These are phyloP conservation scores for Colletotrichum lini DNA, from an alignment of 2,329 filamentous ascomycete genomes.

Conservation along the genomic window DNA sequence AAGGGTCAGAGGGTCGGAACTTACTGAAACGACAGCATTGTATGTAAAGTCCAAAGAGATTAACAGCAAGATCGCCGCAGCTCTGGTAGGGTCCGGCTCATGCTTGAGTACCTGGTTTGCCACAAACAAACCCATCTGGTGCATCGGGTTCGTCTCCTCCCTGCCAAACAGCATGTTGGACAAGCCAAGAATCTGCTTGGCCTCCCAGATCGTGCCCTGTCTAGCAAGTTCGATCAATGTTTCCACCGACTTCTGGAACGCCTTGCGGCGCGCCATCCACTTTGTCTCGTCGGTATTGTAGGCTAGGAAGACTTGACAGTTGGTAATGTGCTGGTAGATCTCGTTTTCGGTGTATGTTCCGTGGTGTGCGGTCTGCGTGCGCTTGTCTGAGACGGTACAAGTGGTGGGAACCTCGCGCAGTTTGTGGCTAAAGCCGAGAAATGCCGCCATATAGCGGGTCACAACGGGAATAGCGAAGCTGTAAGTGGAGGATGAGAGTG, in stretches of 20 bases:
- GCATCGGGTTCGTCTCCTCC: not conserved
- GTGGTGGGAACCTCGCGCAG: not conserved
- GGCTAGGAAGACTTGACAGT: conserved; percentile 1
- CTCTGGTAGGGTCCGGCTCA: not conserved
- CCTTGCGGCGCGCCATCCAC: not conserved
- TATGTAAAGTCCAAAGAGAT: not conserved
- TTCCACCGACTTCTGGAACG: not conserved
- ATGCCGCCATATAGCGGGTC: not conserved
- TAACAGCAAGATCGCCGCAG: not conserved
- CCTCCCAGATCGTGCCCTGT: not conserved
- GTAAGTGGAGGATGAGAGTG: not conserved
- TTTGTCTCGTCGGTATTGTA: not conserved
- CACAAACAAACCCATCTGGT: not conserved
- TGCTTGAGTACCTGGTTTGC: not conserved
- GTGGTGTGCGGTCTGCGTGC: not conserved
- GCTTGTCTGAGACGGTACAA: not conserved
- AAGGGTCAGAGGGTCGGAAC: not conserved
- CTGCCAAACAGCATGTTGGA: not conserved
- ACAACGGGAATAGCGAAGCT: not conserved
- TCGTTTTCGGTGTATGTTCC: not conserved
- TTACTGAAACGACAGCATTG: not conserved
- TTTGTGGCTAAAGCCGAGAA: conserved; percentile 1
- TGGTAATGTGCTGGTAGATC: not conserved
- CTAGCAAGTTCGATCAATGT: not conserved
- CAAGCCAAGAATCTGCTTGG: not conserved